Evolutionary conservation across 768 basidiomycete genomes (phyloP), one percentile per base, ranked within the genome.

Genomic region (Cyclocybe cylindracea): DNA sequence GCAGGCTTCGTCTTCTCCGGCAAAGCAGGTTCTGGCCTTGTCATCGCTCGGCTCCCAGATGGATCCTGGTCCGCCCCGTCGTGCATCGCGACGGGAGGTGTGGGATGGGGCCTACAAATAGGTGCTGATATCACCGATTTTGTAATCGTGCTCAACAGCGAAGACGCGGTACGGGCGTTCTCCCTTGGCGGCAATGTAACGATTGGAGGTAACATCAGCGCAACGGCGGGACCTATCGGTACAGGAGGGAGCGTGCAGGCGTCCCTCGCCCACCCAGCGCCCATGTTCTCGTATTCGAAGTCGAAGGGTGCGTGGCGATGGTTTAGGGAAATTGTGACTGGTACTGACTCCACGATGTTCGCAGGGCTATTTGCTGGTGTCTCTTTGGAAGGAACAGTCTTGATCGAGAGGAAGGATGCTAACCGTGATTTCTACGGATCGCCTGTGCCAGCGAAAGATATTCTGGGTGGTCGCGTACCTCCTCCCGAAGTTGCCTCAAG

Each of bases 31-130:
- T 94, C 91, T 1, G 95, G 95, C 10, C 69, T 96, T 56, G 91
- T 98, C 70, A 89, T 97, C 64, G 89, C 94, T 14, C 87, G 94
- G 10, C 80, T 95, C 39, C 89, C 91, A 7, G 94, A 98, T 63
- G 96, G 96, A 59, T 94, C 92, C 8, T 97, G 94, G 94, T 93
- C 90, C 43, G 96, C 96, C 1, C 96, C 96, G 3, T 94, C 91
- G 18, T 98, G 95, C 73, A 96, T 98, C 64, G 95, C 91, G 31
- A 98, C 94, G 0, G 95, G 91, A 13, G 96, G 96, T 34, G 80
- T 95, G 9, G 93, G 94, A 11, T 93, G 93, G 89, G 93, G 93
- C 32, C 84, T 95, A 39, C 96, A 98, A 71, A 92, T 96, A 50
- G 95, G 95, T 43, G 95, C 95, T 2, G 95, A 97, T 72, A 83